Evolutionary conservation across 768 basidiomycete species (phyloP), one percentile per base, ranked within the genome.

Genomic region (Termitomyces sp.): DNA sequence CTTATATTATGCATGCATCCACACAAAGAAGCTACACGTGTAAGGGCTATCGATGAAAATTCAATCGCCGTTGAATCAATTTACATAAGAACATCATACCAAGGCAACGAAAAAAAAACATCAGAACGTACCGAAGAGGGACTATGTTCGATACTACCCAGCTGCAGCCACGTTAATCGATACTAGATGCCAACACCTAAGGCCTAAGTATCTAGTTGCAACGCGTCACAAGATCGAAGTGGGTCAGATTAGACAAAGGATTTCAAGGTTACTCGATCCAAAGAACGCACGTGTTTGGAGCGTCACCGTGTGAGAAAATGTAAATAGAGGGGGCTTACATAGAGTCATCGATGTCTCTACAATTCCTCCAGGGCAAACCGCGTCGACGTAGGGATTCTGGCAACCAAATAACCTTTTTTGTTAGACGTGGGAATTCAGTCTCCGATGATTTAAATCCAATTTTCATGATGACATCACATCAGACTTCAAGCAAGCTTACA

Each of bases 1-100:
- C n/a, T 34, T 56, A 50, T 32, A 56, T 25, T 56, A 56, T 8
- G 17, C 11, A 32, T 56, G 4, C 25, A 42, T 8, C 31, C 42
- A 56, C 14, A 54, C 42, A 56, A 42, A 38, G 54, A 56, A 43
- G 54, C 42, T 56, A n/a, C 54, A 56, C 54, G 54, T 56, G 54
- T 56, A 43, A 55, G 54, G 40, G 37, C 20, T 54, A 29, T 54
- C 52, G 52, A 54, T 54, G 10, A 53, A 54, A 53, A 53, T 53
- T 54, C 31, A 14, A 56, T 56, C 54, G 8, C 54, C 54, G 42
- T 42, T 14, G 40, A 11, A 17, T 12, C 42, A 45, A 32, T 56
- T 56, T 56, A 56, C 54, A 56, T 56, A 56, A 56, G 42, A 34
- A 17, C 14, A 9, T 15, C 17, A 31, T 17, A 29, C 32, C 20